Percentiles rank a stretch among this genome's conserved stretches.
phyloP scores from a whole-genome alignment of 1,139 yeast genomes.

The Candida sanyaensis region DNA sequence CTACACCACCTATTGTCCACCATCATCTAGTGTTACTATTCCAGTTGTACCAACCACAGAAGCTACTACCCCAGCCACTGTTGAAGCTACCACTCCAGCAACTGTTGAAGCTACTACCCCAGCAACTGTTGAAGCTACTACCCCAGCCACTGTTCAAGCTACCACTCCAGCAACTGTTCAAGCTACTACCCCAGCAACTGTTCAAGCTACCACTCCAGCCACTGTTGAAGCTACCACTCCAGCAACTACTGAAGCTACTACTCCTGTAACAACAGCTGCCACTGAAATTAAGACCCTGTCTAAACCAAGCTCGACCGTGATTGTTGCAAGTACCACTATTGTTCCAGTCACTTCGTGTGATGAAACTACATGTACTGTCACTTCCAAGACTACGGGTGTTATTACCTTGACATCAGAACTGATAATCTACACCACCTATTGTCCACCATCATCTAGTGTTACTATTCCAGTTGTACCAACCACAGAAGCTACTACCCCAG shows the following conservation, averaged over 20 bases:
- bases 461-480: conserved; percentile 12
- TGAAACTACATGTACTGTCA: conserved; percentile 26
- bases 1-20: conserved; percentile 24
- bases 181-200: no score
- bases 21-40: conserved; percentile 19
- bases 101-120: neutral
- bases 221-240: no score
- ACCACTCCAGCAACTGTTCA: no score
- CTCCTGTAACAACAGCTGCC: conserved; percentile 18
- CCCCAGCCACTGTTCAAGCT: neutral
- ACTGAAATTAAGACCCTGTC: conserved; percentile 13
- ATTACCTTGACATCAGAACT: conserved; percentile 26
- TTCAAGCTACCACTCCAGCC: no score
- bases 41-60: conserved; percentile 14
- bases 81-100: neutral
- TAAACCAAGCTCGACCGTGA: conserved; percentile 5
- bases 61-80: neutral
- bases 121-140: conserved; percentile 18
- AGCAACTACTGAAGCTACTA: no score
- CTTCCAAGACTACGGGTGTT: conserved; percentile 25
- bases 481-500: neutral
- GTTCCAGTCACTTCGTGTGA: conserved; percentile 24
- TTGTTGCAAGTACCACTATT: conserved; percentile 19
- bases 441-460: conserved; percentile 14
- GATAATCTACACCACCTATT: conserved; percentile 19